These are phyloP conservation scores for Scutellaria barbata DNA, from an alignment of 257 asterid genomes.

Conservation along the genomic window DNA sequence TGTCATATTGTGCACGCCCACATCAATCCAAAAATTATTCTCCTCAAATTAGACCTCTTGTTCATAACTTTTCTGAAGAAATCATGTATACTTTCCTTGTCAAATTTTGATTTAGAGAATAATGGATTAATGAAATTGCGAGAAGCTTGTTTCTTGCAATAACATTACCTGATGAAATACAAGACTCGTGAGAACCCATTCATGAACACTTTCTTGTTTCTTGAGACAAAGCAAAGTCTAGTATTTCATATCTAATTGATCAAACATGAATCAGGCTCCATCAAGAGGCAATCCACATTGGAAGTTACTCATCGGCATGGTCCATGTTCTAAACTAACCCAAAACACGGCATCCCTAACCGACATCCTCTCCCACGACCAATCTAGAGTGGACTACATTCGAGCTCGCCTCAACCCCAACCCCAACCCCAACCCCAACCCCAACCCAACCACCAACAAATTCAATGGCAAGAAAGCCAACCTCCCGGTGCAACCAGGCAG, in stretches of 20 bases:
- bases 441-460: conserved; percentile 8
- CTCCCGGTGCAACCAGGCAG: conserved; percentile 58
- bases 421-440: background rate
- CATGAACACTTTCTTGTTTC: background rate
- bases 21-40: background rate
- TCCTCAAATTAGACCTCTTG: background rate
- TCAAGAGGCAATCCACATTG: conserved; percentile 52
- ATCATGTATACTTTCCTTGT: background rate
- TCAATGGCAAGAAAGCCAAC: conserved; percentile 32
- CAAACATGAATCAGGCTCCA: conserved; percentile 48
- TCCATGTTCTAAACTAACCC: conserved; percentile 50
- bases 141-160: no score
- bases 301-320: conserved; percentile 60
- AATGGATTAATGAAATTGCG: no score
- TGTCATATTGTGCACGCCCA: no score
- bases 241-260: background rate
- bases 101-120: no score
- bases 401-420: conserved; percentile 39
- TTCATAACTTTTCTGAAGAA: background rate
- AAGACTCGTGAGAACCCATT: background rate
- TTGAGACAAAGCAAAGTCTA: background rate
- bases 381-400: conserved; percentile 58
- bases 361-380: conserved; percentile 60
- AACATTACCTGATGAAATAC: background rate
- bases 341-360: conserved; percentile 34